Percentiles rank a stretch among this genome's conserved stretches.
phyloP scores from a whole-genome alignment of 495 filamentous ascomycete genomes.

The Daldinia loculata region DNA sequence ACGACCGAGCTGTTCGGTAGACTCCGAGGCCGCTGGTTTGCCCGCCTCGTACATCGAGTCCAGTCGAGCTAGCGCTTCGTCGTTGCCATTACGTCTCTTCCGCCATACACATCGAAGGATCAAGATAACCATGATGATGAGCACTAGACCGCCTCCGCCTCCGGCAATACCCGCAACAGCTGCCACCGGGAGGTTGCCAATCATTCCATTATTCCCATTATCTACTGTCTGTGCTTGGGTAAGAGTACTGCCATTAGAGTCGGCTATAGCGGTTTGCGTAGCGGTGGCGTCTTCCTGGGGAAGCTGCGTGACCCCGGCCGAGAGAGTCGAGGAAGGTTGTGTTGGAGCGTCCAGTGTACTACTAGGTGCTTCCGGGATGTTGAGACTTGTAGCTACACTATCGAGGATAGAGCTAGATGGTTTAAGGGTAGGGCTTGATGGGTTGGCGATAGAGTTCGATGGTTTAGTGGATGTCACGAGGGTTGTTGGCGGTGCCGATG shows the following conservation, averaged over 20 bases:
- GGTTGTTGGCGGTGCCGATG: slow-evolving; percentile 31
- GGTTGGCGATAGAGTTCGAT: neutral
- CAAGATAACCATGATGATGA: slow-evolving; percentile 30
- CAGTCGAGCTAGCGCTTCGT: slow-evolving; percentile 33
- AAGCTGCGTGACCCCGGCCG: slow-evolving; percentile 11
- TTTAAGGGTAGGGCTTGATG: neutral
- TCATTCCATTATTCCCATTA: slow-evolving; percentile 20
- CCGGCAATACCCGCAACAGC: slow-evolving; percentile 47
- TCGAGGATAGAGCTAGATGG: slow-evolving; percentile 37
- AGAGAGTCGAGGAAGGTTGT: slow-evolving; percentile 7
- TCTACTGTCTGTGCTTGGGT: slow-evolving; percentile 25
- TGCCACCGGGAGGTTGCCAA: slow-evolving; percentile 30
- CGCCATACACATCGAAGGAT: slow-evolving; percentile 43
- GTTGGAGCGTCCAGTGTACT: slow-evolving; percentile 13
- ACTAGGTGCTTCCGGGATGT: slow-evolving; percentile 31
- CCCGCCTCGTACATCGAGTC: slow-evolving; percentile 42
- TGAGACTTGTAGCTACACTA: slow-evolving; percentile 37
- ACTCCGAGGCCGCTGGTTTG: slow-evolving; percentile 32
- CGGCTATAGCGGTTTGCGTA: slow-evolving; percentile 13
- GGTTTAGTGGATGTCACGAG: slow-evolving; percentile 33
- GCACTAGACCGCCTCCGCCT: slow-evolving; percentile 31
- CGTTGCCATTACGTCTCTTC: slow-evolving; percentile 41
- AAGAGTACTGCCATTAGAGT: slow-evolving; percentile 24
- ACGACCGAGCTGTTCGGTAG: slow-evolving; percentile 41
- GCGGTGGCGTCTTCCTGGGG: slow-evolving; percentile 22